Base-by-base conservation (phyloP, 352 stramenopile species). In the Pythium aquatile region DNA sequence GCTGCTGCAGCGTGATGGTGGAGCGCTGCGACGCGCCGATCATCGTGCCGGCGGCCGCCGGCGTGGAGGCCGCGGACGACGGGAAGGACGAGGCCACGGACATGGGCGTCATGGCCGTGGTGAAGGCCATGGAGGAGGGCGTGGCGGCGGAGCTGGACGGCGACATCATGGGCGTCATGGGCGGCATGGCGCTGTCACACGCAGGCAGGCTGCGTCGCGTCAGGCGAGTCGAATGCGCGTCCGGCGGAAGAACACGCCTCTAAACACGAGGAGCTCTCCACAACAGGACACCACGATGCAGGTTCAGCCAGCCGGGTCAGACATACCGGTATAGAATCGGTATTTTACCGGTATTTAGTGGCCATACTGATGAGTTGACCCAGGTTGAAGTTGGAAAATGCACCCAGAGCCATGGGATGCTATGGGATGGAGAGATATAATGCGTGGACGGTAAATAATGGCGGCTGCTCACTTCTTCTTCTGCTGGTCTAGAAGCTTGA, bases 1-100 rank as follows among this genome's bases (percentile, higher is more conserved):
- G 78, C 67, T 93, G 84, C 76, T 90, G 79, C 17, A 93, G 68
- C 32, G 84, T 90, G 42, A 87, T 68, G n/a, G 66, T 72, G 55
- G 54, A 75, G 28, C 70, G 72, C 57, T 63, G 54, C n/a, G 65
- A 58, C 26, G 57, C 39, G 37, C 33, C 46, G 20, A 39, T 26
- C 47, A 51, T 51, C 24, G 24, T 32, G 28, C 11, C 28, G 28
- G 28, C 29, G 8, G 46, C 14, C 3, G 26, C 8, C 37, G 24
- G 14, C 46, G 29, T 37, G 17, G 42, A 32, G 32, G 54, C 32
- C 7, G 35, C n/a, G 8, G 55, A 48, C 26, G 55, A 55, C 4
- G n/a, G 13, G 20, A 47, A 63, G 16, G 57, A 33, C 57, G 20
- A 26, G 16, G 13, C 54, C n/a, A 52, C 46, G 39, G 39, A 47